Evolutionary conservation across 371 early-diverging fungal species (phyloP), one percentile per base, ranked within the genome.

Genomic region (Circinella umbellata): DNA sequence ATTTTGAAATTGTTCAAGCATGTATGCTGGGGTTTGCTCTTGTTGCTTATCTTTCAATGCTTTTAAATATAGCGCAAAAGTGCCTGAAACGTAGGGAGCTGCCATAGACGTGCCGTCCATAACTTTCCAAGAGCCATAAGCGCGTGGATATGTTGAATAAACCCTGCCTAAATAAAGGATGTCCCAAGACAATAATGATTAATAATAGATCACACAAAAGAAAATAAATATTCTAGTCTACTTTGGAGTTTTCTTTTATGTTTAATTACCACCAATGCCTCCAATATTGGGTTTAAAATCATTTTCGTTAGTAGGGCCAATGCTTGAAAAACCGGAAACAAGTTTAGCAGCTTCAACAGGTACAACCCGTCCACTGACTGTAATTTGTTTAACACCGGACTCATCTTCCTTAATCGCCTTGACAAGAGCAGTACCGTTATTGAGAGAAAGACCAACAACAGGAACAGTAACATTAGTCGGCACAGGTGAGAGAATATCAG

Each of bases 51-150:
- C 51, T 10, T 55, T 69, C 68, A 20, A 64, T 18, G 37, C 78
- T 67, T 64, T 91, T 80, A 18, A 86, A 70, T 63, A 84, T 74
- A 93, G 75, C 8, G 94, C 94, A n/a, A 85, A 79, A 35, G 82
- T 75, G 17, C 93, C 94, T 17, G 93, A 81, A 11, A 90, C 81
- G 72, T 92, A 92, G 1, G 94, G 93, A 47, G 92, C 77, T 5
- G 94, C 91, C 86, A 84, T 85, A 11, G 85, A 85, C 0, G 88
- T 89, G 39, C 93, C 93, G 14, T 90, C 88, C 20, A 79, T 65
- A 13, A 87, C 82, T 4, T 85, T 86, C 73, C 92, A 93, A 1
- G 78, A 76, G 36, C 67, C 69, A 10, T 67, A 15, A 46, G 71
- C 55, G n/a, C 46, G 61, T 10, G 84, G 84, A 67, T 88, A 17